Evolutionary conservation across 768 basidiomycete genomes (phyloP), one percentile per base, ranked within the genome.

Genomic region (Psilocybe tampanensis): DNA sequence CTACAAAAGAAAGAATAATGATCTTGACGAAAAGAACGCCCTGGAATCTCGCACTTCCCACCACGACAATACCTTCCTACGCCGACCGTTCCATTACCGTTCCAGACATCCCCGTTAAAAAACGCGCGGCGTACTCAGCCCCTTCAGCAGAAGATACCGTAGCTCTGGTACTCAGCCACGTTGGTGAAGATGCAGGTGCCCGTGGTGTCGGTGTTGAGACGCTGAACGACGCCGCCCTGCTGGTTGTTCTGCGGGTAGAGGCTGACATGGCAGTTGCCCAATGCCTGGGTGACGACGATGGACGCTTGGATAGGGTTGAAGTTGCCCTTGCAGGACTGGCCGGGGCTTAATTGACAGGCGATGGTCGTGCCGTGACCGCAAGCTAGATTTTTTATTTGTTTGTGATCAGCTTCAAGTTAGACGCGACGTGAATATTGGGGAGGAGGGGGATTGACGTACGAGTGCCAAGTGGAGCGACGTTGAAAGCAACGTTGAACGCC

Each of bases 321-420:
- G 19, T 50, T 50, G 32, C 22, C 34, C 32, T 50, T 50, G 33
- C 48, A 50, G n/a, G 85, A 48, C 12, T 39, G 36, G 12, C 36
- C 36, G 36, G 36, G 36, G 36, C 36, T 39, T 13, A 39, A n/a
- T 13, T 39, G 36, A 13, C 36, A 39, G 12, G 36, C 12, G 36
- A 39, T 39, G 12, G 36, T 39, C n/a, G 36, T 39, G 6, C 36
- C 36, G 12, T 39, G 36, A 13, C 36, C 36, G 36, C 36, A 39
- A 13, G 36, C 36, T 39, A n/a, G 12, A n/a, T 39, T 15, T 5
- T 39, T 4, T 8, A 39, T 39, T 13, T 3, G 36, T 39, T 39
- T 15, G n/a, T n/a, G n/a, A n/a, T n/a, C n/a, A n/a, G n/a, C n/a
- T n/a, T n/a, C n/a, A n/a, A n/a, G n/a, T 39, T 39, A 13, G 36